phyloP scores from a whole-genome alignment of 2,329 filamentous ascomycete genomes.

The Fusarium domesticum region DNA sequence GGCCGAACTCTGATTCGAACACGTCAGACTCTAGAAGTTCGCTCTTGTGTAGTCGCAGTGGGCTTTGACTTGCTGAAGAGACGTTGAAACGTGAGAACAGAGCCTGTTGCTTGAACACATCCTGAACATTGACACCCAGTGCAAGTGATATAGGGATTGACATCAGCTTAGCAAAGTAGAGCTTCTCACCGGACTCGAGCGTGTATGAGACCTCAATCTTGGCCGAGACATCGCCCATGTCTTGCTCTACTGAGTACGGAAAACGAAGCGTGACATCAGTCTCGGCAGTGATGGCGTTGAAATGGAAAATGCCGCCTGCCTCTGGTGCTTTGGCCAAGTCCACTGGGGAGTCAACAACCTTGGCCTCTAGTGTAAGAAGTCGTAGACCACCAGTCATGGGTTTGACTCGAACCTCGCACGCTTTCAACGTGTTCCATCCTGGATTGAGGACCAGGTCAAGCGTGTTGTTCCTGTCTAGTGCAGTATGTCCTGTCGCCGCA shows the following conservation, averaged over 20 bases:
- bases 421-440: constrained; percentile 68
- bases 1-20: constrained; percentile 62
- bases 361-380: constrained; percentile 59
- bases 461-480: constrained; percentile 74
- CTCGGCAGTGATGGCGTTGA: constrained; percentile 45
- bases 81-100: constrained; percentile 91
- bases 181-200: constrained; percentile 57
- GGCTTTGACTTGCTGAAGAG: constrained; percentile 72
- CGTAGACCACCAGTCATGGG: constrained; percentile 64
- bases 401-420: constrained; percentile 59
- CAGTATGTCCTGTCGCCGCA: constrained; percentile 64
- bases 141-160: constrained; percentile 72
- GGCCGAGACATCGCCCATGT: constrained; percentile 66
- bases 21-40: constrained; percentile 67
- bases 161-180: constrained; percentile 46
- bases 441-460: constrained; percentile 71
- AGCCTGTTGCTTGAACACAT: constrained; percentile 80
- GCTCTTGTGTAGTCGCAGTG: constrained; percentile 70
- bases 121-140: constrained; percentile 93
- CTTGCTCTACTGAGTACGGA: constrained; percentile 81
- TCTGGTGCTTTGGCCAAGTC: constrained; percentile 51
- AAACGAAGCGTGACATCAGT: constrained; percentile 59
- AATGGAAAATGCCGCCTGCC: constrained; percentile 52
- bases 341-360: constrained; percentile 42
- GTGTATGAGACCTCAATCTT: constrained; percentile 74